Conservation (phyloP, 2,329 filamentous ascomycete species). For the Alternaria arbusti region DNA sequence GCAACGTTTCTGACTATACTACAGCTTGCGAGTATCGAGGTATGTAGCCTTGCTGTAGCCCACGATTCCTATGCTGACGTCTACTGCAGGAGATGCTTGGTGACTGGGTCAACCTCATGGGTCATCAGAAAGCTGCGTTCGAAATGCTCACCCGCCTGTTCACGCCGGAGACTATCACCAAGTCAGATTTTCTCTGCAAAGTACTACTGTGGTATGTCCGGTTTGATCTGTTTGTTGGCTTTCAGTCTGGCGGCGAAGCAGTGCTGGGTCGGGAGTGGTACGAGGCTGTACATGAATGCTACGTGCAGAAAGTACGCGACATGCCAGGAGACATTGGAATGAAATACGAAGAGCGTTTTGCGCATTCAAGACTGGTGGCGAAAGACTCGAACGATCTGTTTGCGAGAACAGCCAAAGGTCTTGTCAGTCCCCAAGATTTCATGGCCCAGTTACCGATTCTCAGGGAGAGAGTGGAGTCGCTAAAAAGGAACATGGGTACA, state of each 20-base stretch:
- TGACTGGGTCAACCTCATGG: conserved; percentile 92
- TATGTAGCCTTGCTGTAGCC: conserved; percentile 51
- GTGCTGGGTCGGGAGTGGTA: conserved; percentile 83
- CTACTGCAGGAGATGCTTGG: conserved; percentile 81
- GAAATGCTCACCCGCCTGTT: conserved; percentile 80
- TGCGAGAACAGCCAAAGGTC: conserved; percentile 68
- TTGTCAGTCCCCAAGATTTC: conserved; percentile 71
- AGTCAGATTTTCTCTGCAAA: conserved; percentile 72
- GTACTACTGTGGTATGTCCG: conserved; percentile 88
- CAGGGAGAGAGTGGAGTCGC: conserved; percentile 50
- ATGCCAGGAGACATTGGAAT: conserved; percentile 69
- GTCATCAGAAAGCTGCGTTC: conserved; percentile 88
- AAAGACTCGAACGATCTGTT: conserved; percentile 83
- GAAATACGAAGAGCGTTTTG: conserved; percentile 71
- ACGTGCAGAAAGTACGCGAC: conserved; percentile 62
- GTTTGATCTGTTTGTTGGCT: conserved; percentile 83
- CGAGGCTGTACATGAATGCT: conserved; percentile 67
- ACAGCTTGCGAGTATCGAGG: conserved; percentile 92
- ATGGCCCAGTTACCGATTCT: conserved; percentile 61
- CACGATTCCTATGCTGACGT: conserved; percentile 8
- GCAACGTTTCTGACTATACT: conserved; percentile 85
- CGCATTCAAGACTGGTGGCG: conserved; percentile 73
- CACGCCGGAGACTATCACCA: conserved; percentile 75
- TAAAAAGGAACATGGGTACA: conserved; percentile 63
- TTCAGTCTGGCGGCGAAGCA: conserved; percentile 80